Percentiles rank a stretch among this genome's conserved stretches.
Conservation (phyloP, 768 basidiomycete genomes). For the Lentinula guzmanii region DNA sequence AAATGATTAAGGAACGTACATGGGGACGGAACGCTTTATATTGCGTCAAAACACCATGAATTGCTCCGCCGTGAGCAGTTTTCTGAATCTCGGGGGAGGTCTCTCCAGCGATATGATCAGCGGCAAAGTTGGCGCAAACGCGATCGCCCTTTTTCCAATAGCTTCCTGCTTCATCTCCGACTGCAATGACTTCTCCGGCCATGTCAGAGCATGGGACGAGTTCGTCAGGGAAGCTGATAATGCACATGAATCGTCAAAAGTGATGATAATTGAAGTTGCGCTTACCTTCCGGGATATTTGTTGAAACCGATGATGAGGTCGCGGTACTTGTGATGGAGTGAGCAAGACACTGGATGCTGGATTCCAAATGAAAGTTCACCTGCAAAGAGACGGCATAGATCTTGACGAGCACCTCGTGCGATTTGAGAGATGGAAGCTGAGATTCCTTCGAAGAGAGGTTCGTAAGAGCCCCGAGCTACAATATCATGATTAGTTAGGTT, state of each 20-base stretch:
- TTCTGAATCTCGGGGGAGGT: constrained; percentile 23
- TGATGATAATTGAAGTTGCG: background rate
- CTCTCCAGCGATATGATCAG: constrained; percentile 44
- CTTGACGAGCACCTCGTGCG: constrained; percentile 49
- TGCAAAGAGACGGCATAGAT: constrained; percentile 53
- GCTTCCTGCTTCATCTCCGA: constrained; percentile 33
- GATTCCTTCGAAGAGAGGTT: constrained; percentile 21
- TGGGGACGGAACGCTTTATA: constrained; percentile 46
- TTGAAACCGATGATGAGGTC: constrained; percentile 39
- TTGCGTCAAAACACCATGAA: constrained; percentile 48
- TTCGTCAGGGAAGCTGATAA: constrained; percentile 7
- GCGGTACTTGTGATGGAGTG: constrained; percentile 32
- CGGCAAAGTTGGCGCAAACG: constrained; percentile 47
- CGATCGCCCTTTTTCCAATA: constrained; percentile 52
- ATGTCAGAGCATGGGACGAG: constrained; percentile 42
- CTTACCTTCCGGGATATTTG: constrained; percentile 28
- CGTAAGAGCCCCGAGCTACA: constrained; percentile 16
- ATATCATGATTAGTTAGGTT: background rate
- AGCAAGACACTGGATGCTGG: background rate
- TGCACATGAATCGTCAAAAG: no score
- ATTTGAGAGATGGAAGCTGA: constrained; percentile 24
- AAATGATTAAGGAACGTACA: constrained; percentile 18
- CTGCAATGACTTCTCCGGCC: constrained; percentile 50
- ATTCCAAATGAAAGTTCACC: constrained; percentile 16
- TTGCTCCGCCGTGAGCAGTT: constrained; percentile 38